These are phyloP conservation scores for Prunus yedoensis DNA, from an alignment of 331 rosid species.

Conservation along the genomic window DNA sequence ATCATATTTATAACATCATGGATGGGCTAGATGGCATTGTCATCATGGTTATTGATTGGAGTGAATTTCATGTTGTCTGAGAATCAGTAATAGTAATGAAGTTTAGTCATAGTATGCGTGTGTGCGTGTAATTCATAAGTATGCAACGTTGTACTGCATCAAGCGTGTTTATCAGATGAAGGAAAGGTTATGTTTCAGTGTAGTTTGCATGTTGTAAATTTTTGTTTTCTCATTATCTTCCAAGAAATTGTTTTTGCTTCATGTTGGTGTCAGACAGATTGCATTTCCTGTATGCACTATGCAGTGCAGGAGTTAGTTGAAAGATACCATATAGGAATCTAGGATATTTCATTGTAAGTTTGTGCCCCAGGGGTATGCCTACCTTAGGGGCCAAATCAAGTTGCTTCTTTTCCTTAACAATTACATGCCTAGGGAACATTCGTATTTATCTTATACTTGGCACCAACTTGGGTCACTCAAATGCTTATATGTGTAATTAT, in stretches of 20 bases:
- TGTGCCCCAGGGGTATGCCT: not conserved
- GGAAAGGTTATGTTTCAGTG: not conserved
- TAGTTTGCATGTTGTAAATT: not conserved
- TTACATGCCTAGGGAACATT: not conserved
- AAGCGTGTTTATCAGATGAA: no score
- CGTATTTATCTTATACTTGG: not conserved
- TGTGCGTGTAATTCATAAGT: no score
- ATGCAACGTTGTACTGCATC: no score
- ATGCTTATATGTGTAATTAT: slow-evolving; percentile 7
- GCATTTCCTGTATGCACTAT: not conserved
- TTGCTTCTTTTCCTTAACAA: not conserved
- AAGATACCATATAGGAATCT: not conserved
- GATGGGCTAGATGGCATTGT: not conserved
- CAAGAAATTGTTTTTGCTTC: not conserved
- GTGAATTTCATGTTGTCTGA: not conserved
- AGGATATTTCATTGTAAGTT: not conserved
- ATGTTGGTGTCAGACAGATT: not conserved
- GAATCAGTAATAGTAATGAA: not conserved
- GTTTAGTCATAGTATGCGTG: not conserved
- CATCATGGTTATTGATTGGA: not conserved
- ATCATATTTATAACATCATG: not conserved
- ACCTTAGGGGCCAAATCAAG: not conserved
- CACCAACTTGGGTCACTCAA: slow-evolving; percentile 13
- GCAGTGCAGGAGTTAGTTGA: not conserved
- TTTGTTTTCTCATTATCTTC: not conserved